Base-by-base conservation (phyloP, 192 early-diverging fungal species). In the Kickxella alabastrina region DNA sequence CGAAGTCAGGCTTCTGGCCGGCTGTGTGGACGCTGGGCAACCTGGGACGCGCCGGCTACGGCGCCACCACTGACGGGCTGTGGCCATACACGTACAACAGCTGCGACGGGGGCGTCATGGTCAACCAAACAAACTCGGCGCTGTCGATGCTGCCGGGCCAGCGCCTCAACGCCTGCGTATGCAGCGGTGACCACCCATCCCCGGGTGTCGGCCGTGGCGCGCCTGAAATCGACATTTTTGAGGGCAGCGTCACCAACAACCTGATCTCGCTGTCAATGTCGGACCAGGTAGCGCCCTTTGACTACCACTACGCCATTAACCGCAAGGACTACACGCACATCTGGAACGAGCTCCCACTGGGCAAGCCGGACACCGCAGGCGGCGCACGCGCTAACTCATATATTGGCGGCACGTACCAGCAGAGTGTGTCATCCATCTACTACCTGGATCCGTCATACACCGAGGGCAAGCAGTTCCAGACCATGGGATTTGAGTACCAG, bases 21-120 rank as follows among this genome's bases (percentile, higher is more conserved):
- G 80, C 79, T 4, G 69, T 77, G 6, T 83, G 80, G 75, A 71
- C 78, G 6, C 55, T 83, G 25, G 82, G 82, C 9, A 83, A 83
- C 49, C 71, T 83, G 13, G 82, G 68, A 3, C 80, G 82, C 12
- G 76, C 78, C 4, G 82, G 80, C 14, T 80, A 80, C 42, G 75
- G 73, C 18, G 80, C 80, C 2, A 77, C 75, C 22, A 83, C 80
- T 36, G 82, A 80, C 35, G 80, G 82, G 0, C 52, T 75, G 34
- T 82, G 78, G 73, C 80, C 82, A 9, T 83, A 71, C 53, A 71
- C 79, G 1, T 76, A 78, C 41, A 64, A 69, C 61, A 32, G 57
- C 21, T 83, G 79, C 57, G 77, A 79, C 46, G 68, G 64, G 38
- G 80, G 80, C 17, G 80, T 77, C 9, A 52, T 79, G 48, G 55